phyloP scores from a whole-genome alignment of 768 basidiomycete species.

The Boletus insuetus region DNA sequence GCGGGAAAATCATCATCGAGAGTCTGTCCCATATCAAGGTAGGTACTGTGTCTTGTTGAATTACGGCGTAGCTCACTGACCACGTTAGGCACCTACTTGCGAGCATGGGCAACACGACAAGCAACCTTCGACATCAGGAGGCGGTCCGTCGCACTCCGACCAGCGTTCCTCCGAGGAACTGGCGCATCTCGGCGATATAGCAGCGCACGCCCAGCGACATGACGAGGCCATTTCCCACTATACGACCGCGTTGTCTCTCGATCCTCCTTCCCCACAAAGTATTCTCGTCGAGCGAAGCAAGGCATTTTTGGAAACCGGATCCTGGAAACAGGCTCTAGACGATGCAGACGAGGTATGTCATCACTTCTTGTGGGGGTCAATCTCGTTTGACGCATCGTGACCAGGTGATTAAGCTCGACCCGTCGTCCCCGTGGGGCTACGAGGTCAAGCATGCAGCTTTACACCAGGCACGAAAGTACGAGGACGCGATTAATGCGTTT shows the following conservation, averaged over 20 bases:
- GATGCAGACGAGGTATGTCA: not conserved
- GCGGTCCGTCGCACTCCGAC: too few relatives aligned
- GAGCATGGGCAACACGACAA: too few relatives aligned
- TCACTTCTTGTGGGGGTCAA: not conserved
- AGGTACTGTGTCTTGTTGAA: too few relatives aligned
- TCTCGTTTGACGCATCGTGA: too few relatives aligned
- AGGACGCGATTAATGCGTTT: not conserved
- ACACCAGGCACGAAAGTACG: not conserved
- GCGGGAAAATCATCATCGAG: too few relatives aligned
- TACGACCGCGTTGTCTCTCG: not conserved
- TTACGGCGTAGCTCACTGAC: too few relatives aligned
- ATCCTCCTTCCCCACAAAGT: not conserved
- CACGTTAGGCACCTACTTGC: too few relatives aligned
- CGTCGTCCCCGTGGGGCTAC: not conserved
- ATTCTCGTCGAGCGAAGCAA: not conserved
- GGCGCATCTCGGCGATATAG: not conserved
- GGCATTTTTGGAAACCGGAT: not conserved
- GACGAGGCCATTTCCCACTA: not conserved
- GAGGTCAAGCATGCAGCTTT: not conserved
- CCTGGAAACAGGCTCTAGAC: not conserved
- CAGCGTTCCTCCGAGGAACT: too few relatives aligned
- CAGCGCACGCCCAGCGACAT: not conserved
- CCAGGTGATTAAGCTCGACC: not conserved
- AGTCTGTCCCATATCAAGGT: too few relatives aligned
- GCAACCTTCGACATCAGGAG: too few relatives aligned